Evolutionary conservation across 768 basidiomycete species (phyloP).

Genomic region (Serendipita sp.): DNA sequence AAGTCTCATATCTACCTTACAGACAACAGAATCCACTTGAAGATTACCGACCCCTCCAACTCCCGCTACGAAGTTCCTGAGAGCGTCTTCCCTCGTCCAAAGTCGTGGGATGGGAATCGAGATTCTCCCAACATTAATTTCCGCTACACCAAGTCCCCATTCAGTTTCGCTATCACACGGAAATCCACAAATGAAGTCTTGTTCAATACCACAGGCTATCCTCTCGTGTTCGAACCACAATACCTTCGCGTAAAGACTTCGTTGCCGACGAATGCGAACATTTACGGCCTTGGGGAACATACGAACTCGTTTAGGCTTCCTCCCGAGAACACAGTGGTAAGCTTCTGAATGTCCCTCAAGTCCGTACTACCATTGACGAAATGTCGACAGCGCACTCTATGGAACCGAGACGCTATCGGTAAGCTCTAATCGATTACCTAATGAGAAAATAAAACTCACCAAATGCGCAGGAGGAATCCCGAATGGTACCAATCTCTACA

Average conservation of each 20-base stretch:
- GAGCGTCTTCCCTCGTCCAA: conserved; percentile 20
- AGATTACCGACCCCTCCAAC: conserved; percentile 37
- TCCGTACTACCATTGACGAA: neutral
- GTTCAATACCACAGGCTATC: conserved; percentile 30
- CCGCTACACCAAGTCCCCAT: conserved; percentile 16
- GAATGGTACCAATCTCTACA: conserved; percentile 24
- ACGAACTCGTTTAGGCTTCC: conserved; percentile 9
- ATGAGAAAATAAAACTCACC: neutral
- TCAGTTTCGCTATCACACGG: conserved; percentile 18
- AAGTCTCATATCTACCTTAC: neutral
- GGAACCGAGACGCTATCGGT: conserved; percentile 2
- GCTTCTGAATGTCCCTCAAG: neutral
- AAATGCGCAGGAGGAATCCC: neutral
- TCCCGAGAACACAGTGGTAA: neutral
- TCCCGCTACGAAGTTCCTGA: conserved; percentile 55
- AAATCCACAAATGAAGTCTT: conserved; percentile 12
- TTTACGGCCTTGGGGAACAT: conserved; percentile 60
- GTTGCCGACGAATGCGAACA: conserved; percentile 47
- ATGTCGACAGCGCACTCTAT: neutral
- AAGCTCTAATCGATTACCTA: neutral
- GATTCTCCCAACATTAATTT: conserved; percentile 10
- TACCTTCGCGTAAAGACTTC: conserved; percentile 45
- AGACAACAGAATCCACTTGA: conserved; percentile 46
- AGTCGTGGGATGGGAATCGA: neutral
- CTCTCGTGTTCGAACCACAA: conserved; percentile 63